phyloP scores from a whole-genome alignment of 768 basidiomycete genomes.

The Butyriboletus loyo region DNA sequence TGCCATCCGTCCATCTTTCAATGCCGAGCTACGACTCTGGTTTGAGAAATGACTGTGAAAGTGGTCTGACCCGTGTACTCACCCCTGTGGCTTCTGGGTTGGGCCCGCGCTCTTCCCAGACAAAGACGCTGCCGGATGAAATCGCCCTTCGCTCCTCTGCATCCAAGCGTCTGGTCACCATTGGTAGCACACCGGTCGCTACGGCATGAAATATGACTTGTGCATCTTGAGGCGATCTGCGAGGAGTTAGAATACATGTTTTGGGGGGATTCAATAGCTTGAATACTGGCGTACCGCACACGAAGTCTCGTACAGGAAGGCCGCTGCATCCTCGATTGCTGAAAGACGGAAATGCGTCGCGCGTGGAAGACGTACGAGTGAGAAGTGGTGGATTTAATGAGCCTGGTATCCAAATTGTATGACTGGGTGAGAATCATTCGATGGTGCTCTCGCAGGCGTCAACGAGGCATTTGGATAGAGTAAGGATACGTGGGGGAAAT shows the following conservation, averaged over 20 bases:
- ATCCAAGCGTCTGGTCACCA: constrained; percentile 70
- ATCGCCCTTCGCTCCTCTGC: constrained; percentile 72
- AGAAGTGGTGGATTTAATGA: constrained; percentile 29
- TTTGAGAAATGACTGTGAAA: constrained; percentile 4
- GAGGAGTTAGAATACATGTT: not conserved
- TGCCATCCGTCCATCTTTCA: constrained; percentile 80
- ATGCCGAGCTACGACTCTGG: constrained; percentile 54
- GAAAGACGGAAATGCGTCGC: constrained; percentile 9
- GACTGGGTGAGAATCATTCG: constrained; percentile 27
- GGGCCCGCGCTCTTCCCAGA: constrained; percentile 80
- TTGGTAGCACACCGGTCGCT: constrained; percentile 50
- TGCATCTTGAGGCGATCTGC: constrained; percentile 59
- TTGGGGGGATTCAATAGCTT: not conserved
- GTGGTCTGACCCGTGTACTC: constrained; percentile 23
- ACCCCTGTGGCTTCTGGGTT: constrained; percentile 66
- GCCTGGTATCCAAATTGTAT: constrained; percentile 19
- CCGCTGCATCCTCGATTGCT: constrained; percentile 47
- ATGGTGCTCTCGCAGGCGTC: constrained; percentile 19
- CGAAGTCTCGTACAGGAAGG: constrained; percentile 67
- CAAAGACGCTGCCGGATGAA: constrained; percentile 69
- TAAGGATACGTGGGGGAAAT: constrained; percentile 7
- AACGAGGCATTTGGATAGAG: constrained; percentile 4
- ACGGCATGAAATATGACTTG: constrained; percentile 77
- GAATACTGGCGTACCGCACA: constrained; percentile 35
- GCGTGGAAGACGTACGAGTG: constrained; percentile 20